Percentiles rank a stretch among this genome's conserved stretches.
phyloP scores from a whole-genome alignment of 371 early-diverging fungal genomes.

The Conidiobolus incongruus region DNA sequence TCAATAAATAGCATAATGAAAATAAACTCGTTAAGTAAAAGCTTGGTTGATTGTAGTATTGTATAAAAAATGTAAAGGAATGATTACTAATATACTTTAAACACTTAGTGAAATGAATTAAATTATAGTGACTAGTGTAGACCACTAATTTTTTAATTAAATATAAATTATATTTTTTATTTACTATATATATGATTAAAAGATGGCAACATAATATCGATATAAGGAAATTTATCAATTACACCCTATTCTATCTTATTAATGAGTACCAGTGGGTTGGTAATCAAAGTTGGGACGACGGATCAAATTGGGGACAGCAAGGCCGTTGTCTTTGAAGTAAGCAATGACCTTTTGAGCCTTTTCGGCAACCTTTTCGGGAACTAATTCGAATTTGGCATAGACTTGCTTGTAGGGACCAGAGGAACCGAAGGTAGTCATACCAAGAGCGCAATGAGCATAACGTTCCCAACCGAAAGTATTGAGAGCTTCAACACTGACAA shows the following conservation, averaged over 20 bases:
- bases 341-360: conserved; percentile 56
- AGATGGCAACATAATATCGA: too few species aligned
- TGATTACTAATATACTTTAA: too few species aligned
- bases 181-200: too few species aligned
- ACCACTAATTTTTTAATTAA: too few species aligned
- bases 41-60: too few species aligned
- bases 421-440: conserved; percentile 89
- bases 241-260: background rate
- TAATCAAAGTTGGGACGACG: background rate
- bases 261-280: background rate
- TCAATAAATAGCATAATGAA: too few species aligned
- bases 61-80: too few species aligned
- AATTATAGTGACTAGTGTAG: too few species aligned
- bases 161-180: too few species aligned
- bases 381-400: conserved; percentile 64
- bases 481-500: conserved; percentile 86
- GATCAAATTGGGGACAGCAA: background rate
- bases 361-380: conserved; percentile 42
- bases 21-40: too few species aligned
- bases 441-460: conserved; percentile 81
- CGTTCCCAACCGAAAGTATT: conserved; percentile 86
- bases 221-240: too few species aligned
- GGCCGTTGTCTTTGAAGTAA: background rate
- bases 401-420: conserved; percentile 63
- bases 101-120: too few species aligned